These are phyloP conservation scores for Passalora sequoiae DNA, from an alignment of 2,329 filamentous ascomycete species.

Conservation along the genomic window DNA sequence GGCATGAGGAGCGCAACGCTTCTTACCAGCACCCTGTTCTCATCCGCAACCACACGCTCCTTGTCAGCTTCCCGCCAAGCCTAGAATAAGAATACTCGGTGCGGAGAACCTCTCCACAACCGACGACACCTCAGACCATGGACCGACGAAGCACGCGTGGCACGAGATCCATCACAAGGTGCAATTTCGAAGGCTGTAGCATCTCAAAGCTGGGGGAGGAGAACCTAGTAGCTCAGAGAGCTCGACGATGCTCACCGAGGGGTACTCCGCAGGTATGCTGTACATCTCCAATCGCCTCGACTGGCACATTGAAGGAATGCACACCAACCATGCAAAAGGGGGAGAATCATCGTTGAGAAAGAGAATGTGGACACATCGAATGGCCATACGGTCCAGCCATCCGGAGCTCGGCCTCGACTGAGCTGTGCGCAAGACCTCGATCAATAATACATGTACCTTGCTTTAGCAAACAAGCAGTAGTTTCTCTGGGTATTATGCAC, in stretches of 20 bases:
- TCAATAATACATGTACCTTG: background rate
- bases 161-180: constrained; percentile 13
- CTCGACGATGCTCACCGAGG: constrained; percentile 8
- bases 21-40: no score
- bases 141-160: constrained; percentile 6
- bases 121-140: constrained; percentile 7
- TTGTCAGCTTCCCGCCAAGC: no score
- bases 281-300: background rate
- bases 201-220: constrained; percentile 1
- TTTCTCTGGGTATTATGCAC: background rate
- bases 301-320: no score
- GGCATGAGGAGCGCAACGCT: no score
- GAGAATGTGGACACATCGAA: background rate
- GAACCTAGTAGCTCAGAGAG: constrained; percentile 3
- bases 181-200: constrained; percentile 3
- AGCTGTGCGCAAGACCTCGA: background rate
- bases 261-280: constrained; percentile 1
- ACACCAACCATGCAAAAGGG: no score
- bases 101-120: constrained; percentile 10
- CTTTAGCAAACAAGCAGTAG: background rate
- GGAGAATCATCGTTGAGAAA: no score
- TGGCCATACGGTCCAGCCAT: no score
- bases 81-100: background rate
- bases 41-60: no score
- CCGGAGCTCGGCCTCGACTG: background rate